Percentiles rank a stretch among this genome's conserved stretches.
Evolutionary conservation across 495 filamentous ascomycete species (phyloP).

Genomic region (Neurospora sp.): DNA sequence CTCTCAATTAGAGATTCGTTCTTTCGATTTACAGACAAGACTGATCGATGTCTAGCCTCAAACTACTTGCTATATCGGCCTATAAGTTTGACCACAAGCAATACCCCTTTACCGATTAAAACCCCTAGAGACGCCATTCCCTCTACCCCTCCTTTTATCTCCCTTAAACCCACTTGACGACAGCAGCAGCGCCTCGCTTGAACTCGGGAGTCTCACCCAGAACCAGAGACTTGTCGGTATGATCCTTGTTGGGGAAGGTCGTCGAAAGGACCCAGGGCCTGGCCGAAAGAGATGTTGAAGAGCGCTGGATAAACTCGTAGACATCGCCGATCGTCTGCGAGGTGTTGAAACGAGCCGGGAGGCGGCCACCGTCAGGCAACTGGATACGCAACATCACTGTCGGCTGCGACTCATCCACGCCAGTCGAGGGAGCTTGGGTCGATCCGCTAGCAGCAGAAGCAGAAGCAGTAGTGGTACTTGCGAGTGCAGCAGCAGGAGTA

Average conservation of each 20-base stretch:
- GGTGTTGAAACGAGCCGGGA: constrained; percentile 85
- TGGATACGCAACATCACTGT: constrained; percentile 75
- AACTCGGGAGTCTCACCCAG: constrained; percentile 76
- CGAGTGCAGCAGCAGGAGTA: constrained; percentile 18
- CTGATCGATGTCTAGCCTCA: neutral
- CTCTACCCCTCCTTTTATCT: neutral
- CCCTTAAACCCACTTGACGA: constrained; percentile 72
- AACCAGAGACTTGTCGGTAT: constrained; percentile 58
- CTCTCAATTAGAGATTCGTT: neutral
- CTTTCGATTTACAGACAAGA: neutral
- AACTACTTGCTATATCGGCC: neutral
- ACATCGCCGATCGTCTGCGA: constrained; percentile 85
- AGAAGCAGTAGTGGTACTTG: constrained; percentile 31
- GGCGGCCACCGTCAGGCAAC: constrained; percentile 77
- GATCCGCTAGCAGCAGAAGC: constrained; percentile 25
- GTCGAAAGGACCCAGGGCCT: constrained; percentile 80
- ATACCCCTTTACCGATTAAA: neutral
- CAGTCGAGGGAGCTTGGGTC: constrained; percentile 30
- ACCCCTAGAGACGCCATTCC: neutral
- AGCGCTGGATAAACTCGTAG: constrained; percentile 69
- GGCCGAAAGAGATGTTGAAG: constrained; percentile 46
- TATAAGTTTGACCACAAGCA: neutral
- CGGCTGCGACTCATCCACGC: constrained; percentile 69
- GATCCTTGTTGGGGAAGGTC: constrained; percentile 91
- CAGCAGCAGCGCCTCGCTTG: constrained; percentile 67